Percentiles rank a stretch among this genome's conserved stretches.
These are phyloP conservation scores for Piper betle DNA, from an alignment of 164 flowering plant genomes.

Conservation along the genomic window DNA sequence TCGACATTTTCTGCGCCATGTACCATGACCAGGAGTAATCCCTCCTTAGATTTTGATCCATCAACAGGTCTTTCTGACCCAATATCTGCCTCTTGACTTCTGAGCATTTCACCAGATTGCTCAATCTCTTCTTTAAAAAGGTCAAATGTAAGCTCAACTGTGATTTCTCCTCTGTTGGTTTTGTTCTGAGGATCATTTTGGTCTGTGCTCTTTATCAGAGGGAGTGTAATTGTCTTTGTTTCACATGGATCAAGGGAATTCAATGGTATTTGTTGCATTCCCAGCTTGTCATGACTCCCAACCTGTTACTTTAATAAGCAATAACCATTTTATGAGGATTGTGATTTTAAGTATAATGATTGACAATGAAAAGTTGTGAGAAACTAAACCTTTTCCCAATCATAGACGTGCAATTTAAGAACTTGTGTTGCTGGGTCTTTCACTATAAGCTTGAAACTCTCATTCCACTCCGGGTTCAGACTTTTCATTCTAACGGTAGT, in stretches of 20 bases:
- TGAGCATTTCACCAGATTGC: constrained; percentile 16
- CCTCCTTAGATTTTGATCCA: constrained; percentile 17
- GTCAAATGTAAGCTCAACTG: constrained; percentile 36
- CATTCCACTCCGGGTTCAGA: constrained; percentile 69
- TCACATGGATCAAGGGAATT: constrained; percentile 39
- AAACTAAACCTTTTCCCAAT: constrained; percentile 67
- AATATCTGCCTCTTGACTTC: constrained; percentile 13
- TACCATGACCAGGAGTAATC: constrained; percentile 45
- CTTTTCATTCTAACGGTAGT: constrained; percentile 48
- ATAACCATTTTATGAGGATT: too few species aligned
- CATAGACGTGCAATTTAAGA: constrained; percentile 47
- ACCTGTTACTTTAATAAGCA: constrained; percentile 19
- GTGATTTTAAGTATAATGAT: not conserved
- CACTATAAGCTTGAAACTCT: constrained; percentile 49
- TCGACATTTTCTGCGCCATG: constrained; percentile 55
- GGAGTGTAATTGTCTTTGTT: constrained; percentile 34
- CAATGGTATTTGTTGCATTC: constrained; percentile 65
- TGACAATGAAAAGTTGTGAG: constrained; percentile 1
- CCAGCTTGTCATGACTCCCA: constrained; percentile 64
- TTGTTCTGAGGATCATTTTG: constrained; percentile 48
- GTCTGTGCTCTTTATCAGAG: constrained; percentile 42
- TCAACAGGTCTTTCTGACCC: constrained; percentile 3
- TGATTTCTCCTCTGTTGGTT: constrained; percentile 39
- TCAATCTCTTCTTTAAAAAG: constrained; percentile 43
- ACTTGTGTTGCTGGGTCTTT: constrained; percentile 56